Base-by-base conservation (phyloP, 2,329 filamentous ascomycete species). In the Apiospora pterosperma region DNA sequence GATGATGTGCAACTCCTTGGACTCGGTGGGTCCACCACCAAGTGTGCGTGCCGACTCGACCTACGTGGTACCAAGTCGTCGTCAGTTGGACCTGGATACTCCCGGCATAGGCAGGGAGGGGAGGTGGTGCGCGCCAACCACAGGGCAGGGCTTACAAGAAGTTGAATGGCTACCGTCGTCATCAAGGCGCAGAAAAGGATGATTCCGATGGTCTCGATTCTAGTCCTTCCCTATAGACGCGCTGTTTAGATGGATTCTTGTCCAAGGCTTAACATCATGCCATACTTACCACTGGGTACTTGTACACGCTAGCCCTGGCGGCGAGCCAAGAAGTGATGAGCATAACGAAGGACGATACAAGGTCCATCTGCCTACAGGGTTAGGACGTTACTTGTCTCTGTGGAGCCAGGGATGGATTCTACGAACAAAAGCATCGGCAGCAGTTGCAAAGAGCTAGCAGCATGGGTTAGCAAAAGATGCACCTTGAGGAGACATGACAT, bases 121-220 rank as follows among this genome's bases (percentile, higher is more conserved):
- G 42, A 48, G 11, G 42, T 5, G 25, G 4, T 48, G 42, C 10
- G 42, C 11, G 42, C 23, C 14, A 52, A 7, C 12, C 23, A 14
- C 23, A 6, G 48, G 48, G 7, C 48, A 55, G 12, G 60, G 36
- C 60, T 62, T 75, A 85, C 84, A 59, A 88, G 82, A 34, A 90
- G 77, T 70, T 89, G 84, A 34, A 89, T 85, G 59, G 88, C 86
- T 4, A 89, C 87, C 0, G 87, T 89, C 2, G 87, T 88, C 86
- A 90, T 89, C 65, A 90, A 78, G 52, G 87, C 85, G 67, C 86
- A 88, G 74, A 90, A 90, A 58, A 90, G 82, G 69, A 90, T 87
- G 67, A 90, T 86, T 34, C 86, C 87, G 65, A 89, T 81, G 2
- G 87, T 88, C 76, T 90, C 87, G 63, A 89, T 84, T 64, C 87